A percentile compares a stretch with the other conserved stretches of the same genome.
phyloP scores from a whole-genome alignment of 1,284 basidiomycete genomes.

The Leccinum fuscescens region DNA sequence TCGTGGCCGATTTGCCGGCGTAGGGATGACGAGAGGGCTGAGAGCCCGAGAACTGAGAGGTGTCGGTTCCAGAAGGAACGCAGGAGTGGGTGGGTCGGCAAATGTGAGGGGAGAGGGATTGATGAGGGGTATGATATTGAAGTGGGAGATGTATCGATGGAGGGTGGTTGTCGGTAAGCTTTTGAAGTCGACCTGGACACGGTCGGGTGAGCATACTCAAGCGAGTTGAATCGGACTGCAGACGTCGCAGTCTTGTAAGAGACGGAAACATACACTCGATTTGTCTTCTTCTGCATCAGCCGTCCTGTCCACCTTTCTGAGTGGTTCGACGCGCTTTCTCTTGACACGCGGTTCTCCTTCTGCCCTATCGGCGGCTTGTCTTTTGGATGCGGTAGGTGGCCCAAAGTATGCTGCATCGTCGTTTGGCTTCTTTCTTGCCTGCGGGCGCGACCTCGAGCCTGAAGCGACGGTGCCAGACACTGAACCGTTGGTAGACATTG shows the following conservation, averaged over 20 bases:
- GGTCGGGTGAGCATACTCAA: constrained; percentile 14
- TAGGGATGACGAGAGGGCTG: constrained; percentile 44
- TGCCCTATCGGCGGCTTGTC: constrained; percentile 56
- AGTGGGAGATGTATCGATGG: constrained; percentile 67
- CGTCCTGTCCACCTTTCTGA: constrained; percentile 27
- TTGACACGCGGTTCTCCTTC: constrained; percentile 70
- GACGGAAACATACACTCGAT: constrained; percentile 37
- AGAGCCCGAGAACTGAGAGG: constrained; percentile 47
- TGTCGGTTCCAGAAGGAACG: constrained; percentile 49
- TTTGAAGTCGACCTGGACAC: constrained; percentile 64
- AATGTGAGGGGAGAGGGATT: constrained; percentile 65
- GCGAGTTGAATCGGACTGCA: neutral
- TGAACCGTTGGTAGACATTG: constrained; percentile 39
- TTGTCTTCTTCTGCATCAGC: constrained; percentile 37
- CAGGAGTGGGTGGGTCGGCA: constrained; percentile 67
- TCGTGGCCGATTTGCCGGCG: constrained; percentile 65
- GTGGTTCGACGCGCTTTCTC: constrained; percentile 59
- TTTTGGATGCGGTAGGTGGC: constrained; percentile 49
- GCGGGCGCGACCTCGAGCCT: constrained; percentile 53
- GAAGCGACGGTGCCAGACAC: constrained; percentile 33
- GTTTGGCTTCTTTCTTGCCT: constrained; percentile 56
- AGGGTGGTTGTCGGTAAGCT: constrained; percentile 58
- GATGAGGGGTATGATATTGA: constrained; percentile 64
- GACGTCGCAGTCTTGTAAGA: neutral
- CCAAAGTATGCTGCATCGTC: constrained; percentile 66